Evolutionary conservation across 1,139 yeast species (phyloP).

Genomic region (Nakaseomyces delphensis): DNA sequence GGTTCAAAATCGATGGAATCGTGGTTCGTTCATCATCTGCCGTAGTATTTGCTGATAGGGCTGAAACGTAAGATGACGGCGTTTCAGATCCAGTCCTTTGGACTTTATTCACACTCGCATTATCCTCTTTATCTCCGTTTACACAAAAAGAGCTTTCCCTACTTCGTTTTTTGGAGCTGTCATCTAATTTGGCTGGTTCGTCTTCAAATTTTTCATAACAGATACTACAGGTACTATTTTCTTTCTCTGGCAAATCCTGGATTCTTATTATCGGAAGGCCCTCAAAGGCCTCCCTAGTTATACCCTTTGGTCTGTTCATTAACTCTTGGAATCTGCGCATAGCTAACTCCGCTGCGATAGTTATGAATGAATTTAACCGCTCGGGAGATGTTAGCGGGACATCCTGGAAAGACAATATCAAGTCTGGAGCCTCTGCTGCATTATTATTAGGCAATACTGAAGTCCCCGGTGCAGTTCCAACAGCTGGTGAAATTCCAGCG

Average conservation of each 20-base stretch:
- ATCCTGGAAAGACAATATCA: slow-evolving; percentile 53
- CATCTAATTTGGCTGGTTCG: slow-evolving; percentile 10
- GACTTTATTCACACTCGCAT: slow-evolving; percentile 11
- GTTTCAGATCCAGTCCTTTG: slow-evolving; percentile 9
- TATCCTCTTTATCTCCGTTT: slow-evolving; percentile 16
- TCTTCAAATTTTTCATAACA: slow-evolving; percentile 54
- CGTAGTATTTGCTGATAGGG: not conserved
- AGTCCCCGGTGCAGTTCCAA: not conserved
- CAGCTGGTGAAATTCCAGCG: slow-evolving; percentile 6
- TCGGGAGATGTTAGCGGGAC: slow-evolving; percentile 36
- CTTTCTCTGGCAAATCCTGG: slow-evolving; percentile 29
- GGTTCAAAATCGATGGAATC: slow-evolving; percentile 8
- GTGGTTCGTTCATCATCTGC: slow-evolving; percentile 7
- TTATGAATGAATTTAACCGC: slow-evolving; percentile 42
- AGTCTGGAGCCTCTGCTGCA: slow-evolving; percentile 23
- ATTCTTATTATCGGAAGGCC: slow-evolving; percentile 36
- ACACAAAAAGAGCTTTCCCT: slow-evolving; percentile 16
- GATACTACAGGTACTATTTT: slow-evolving; percentile 47
- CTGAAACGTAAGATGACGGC: slow-evolving; percentile 4
- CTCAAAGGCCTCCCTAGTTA: slow-evolving; percentile 45
- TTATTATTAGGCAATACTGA: slow-evolving; percentile 1
- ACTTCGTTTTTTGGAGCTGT: slow-evolving; percentile 13
- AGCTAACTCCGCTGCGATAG: slow-evolving; percentile 64
- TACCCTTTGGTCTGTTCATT: slow-evolving; percentile 39
- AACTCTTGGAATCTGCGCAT: slow-evolving; percentile 48